Evolutionary conservation across 1,284 basidiomycete species (phyloP), one percentile per base, ranked within the genome.

Genomic region (Bjerkandera adusta): DNA sequence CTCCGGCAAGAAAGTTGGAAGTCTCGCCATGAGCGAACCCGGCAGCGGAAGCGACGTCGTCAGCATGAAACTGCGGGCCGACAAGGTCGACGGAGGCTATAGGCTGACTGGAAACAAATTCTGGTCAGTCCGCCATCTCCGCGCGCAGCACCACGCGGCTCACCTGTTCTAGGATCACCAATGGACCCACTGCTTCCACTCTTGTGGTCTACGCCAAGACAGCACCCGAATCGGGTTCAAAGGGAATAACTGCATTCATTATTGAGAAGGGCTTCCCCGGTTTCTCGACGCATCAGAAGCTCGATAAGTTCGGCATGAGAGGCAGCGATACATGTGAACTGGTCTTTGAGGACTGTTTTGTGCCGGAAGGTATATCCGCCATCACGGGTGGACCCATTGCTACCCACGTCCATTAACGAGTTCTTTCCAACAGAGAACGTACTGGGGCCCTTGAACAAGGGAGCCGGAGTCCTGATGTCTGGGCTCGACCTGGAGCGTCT

Each of bases 301-400:
- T 97, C 16, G 94, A 97, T 70, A 97, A 97, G 67, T 84, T 97
- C 59, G 94, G 94, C 1, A 97, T 97, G 94, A 75, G 95, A 52
- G 95, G 95, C 33, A 92, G 88, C 48, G 93, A 97, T 61, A 97
- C 94, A 1, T 94, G 92, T 59, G 94, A 97, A 66, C 72, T 97
- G 24, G 85, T 96, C 26, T 97, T 97, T 56, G 92, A 97, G 59
- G 79, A 93, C 57, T 94, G 94, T 57, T 78, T 86, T 56, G 85
- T 97, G 2, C 92, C 93, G 2, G 82, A 87, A 61, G 85, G 89
- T 88, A 45, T 48, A 71, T 49, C 13, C 22, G 34, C 5, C 35
- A 25, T 35, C 16, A 15, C 29, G 24, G 37, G 45, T 10, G 34
- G 36, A 20, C 20, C 51, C 11, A 41, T 26, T 10, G 10, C 10